Evolutionary conservation across 257 asterid species (phyloP), one percentile per base, ranked within the genome.

Genomic region (Orobanche coerulescens): DNA sequence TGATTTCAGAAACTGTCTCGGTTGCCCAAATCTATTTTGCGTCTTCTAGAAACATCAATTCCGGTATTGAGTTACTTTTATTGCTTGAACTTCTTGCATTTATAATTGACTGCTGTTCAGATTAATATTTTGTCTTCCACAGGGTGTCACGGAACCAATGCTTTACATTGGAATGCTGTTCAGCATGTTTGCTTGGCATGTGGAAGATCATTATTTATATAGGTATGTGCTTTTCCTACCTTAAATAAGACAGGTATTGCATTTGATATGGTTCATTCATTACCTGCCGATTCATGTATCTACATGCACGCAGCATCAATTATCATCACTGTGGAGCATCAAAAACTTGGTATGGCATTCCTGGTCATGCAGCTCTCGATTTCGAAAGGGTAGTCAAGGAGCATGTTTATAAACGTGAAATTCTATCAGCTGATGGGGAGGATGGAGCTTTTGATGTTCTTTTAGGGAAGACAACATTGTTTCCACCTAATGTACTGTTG

Each of bases 81-180:
- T 58, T 51, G 15, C 23, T 18, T 20, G 40, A 12, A 23, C 33
- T 63, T 39, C 47, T 40, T 12, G 10, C 11, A 20, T 25, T 46
- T n/a, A 24, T 26, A 39, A 2, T 68, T 49, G 7, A 30, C 52
- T 22, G 62, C 62, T 36, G 26, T 37, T 36, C 16, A 18, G 58
- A 65, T 65, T 74, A 46, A 71, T 42, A 36, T 58, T 53, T 60
- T 43, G 61, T 75, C 23, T 64, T n/a, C 61, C 68, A 31, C 83
- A 89, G 98, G 98, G 98, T 71, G 97, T 93, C 63, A 93, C 98
- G 61, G 98, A 93, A 75, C 98, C 98, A 12, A 93, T 93, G 98
- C 87, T 93, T 24, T 93, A 93, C 74, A 89, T 93, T 36, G 98
- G 98, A 55, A 93, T 93, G 98, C 80, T 92, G 55, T 92, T 92